Evolutionary conservation across 768 basidiomycete genomes (phyloP), one percentile per base, ranked within the genome.

Genomic region (Termitomyces titanicus): DNA sequence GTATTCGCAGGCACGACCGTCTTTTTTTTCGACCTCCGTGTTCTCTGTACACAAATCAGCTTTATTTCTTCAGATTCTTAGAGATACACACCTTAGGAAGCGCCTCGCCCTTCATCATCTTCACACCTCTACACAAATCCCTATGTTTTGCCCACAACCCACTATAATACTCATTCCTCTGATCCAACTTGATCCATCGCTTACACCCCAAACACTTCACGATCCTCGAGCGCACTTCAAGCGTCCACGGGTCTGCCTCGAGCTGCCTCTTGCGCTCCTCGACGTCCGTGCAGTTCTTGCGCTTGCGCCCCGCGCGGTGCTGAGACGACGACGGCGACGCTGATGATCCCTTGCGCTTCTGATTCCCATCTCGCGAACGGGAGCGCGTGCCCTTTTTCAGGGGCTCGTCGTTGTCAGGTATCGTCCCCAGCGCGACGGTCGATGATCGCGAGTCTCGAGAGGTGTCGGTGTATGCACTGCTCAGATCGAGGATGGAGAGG

Each of bases 131-230:
- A 22, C 58, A 59, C 9, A 44, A 12, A 24, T 52, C 54, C 22
- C 54, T 50, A 35, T 59, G 58, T 17, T 59, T 59, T 6, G 24
- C 20, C 58, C 58, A 59, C 17, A 59, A 31, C 0, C 58, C 58
- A 3, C 25, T 25, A 24, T 55, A 59, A 25, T 55, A 59, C 25
- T 47, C 34, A 10, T 45, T 51, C 4, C 58, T 49, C 38, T 55
- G 49, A 34, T 59, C 58, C 6, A 55, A 50, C 50, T 44, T 55
- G 10, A 55, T 55, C 54, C 54, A 55, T 6, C 43, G 29, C 7
- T 29, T 22, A n/a, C 58, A 59, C 3, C 58, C 58, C 0, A 45
- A 18, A 24, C 58, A 59, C 18, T 15, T 24, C 15, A 59, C 54
- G 17, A 40, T 29, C 33, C 40, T 44, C 10, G 54, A 39, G 33